Base-by-base conservation (phyloP, 441 rosid species). In the Croton laevigatus region DNA sequence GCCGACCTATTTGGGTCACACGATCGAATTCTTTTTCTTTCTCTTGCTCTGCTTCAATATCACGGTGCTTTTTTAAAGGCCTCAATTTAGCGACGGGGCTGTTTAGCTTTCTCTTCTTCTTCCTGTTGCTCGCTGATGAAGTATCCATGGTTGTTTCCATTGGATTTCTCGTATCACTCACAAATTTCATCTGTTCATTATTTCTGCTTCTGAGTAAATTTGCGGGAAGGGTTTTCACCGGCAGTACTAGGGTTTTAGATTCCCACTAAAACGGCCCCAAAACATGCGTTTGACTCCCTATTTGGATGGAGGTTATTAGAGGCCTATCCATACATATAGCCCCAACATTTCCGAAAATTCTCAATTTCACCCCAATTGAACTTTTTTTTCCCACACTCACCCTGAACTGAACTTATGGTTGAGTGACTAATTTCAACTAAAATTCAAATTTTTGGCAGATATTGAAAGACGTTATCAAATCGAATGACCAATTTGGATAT, bases 101-200 rank as follows among this genome's bases (percentile, higher is more conserved):
- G 6, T 38, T 60, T 14, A 63, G 77, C 72, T 84, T 82, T 76
- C 89, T 79, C 68, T 72, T 82, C 83, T 79, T 83, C 78, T 77
- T 84, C 78, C 53, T 78, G 69, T 68, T 78, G 69, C 66, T 49
- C 0, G 65, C 73, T 8, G 77, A 64, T 65, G 32, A 75, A 78
- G 70, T 81, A 46, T 73, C 75, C 88, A 83, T 84, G 70, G 53
- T 48, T 8, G 54, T 62, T 48, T 57, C 10, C 62, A 14, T n/a
- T 49, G 53, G 11, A 14, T 49, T 49, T 1, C 2, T 46, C 19
- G 17, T 16, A 2, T 17, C n/a, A 14, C 10, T 0, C 16, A 45
- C 6, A 23, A 3, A 9, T 57, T 55, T 32, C 59, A 14, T 40
- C 10, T 1, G 3, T 6, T 48, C 38, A 32, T 20, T 45, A 40